Evolutionary conservation across 129 eudicot species (phyloP), one percentile per base, ranked within the genome.

Genomic region (Gnaphalium uliginosum): DNA sequence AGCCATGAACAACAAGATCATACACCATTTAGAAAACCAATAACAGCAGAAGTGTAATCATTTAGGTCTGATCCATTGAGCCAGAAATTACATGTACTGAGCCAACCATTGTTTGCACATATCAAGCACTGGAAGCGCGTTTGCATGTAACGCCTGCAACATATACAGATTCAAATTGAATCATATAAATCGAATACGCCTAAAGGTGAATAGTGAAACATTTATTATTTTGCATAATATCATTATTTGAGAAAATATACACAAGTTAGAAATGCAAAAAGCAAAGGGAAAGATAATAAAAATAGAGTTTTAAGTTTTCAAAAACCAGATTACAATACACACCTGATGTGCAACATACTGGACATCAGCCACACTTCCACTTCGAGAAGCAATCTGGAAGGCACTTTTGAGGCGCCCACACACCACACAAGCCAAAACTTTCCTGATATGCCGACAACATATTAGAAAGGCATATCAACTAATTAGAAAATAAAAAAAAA

Each of bases 311-410:
- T 17, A 8, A 57, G 62, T 54, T 33, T 62, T 24, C 22, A n/a
- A 66, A 11, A 37, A 56, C 8, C 22, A 9, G 4, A 43, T 30
- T n/a, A 27, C 11, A 67, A 61, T 51, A 82, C 59, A 17, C 68
- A 90, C 98, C 96, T 94, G 99, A 83, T 94, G 99, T 75, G 99
- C 99, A 72, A 94, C 99, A 83, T 94, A 94, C 76, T 94, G 97
- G 82, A 94, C 99, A 80, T 94, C 99, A 37, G 99, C 99, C 50
- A 94, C 99, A 75, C 97, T 91, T 72, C 99, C 99, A 79, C 99
- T 94, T 77, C 89, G 82, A 43, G 99, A 94, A 72, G 99, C 99
- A 79, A 94, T 90, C 69, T 94, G 99, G 84, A 94, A 94, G 54
- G 99, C 99, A 81, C 96, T 91, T 86, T 94, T 94, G 11, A 94